Percentiles rank a stretch among this genome's conserved stretches.
These are phyloP conservation scores for Coemansia sp. DNA, from an alignment of 192 early-diverging fungal species.

Conservation along the genomic window DNA sequence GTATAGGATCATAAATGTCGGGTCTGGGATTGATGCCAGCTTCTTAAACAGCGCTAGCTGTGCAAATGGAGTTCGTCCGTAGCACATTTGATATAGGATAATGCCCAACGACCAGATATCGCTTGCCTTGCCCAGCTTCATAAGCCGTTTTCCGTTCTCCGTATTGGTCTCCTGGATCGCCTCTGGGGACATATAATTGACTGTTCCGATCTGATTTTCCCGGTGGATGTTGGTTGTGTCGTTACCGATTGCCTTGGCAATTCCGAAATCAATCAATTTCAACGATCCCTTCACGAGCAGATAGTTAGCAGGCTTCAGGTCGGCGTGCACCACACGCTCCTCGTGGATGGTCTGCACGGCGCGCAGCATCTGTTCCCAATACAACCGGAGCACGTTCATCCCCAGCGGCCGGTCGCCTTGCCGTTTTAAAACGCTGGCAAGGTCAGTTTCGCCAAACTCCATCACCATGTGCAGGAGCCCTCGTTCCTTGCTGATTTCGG, in stretches of 20 bases:
- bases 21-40: slow-evolving; percentile 70
- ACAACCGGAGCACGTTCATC: slow-evolving; percentile 73
- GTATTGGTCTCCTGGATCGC: slow-evolving; percentile 61
- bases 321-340: slow-evolving; percentile 85
- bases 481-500: slow-evolving; percentile 65
- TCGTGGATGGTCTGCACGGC: slow-evolving; percentile 87
- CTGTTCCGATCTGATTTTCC: slow-evolving; percentile 83
- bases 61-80: slow-evolving; percentile 80
- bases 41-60: slow-evolving; percentile 67
- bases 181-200: slow-evolving; percentile 97
- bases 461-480: slow-evolving; percentile 75
- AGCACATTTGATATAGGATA: slow-evolving; percentile 90
- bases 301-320: slow-evolving; percentile 97
- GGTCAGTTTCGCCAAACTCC: slow-evolving; percentile 89
- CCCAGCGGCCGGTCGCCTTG: slow-evolving; percentile 58
- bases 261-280: slow-evolving; percentile 98
- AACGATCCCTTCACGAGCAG: slow-evolving; percentile 78
- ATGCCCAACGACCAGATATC: slow-evolving; percentile 94
- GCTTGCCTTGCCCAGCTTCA: slow-evolving; percentile 72
- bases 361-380: slow-evolving; percentile 92
- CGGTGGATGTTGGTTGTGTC: slow-evolving; percentile 93
- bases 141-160: slow-evolving; percentile 31
- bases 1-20: slow-evolving; percentile 66
- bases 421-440: slow-evolving; percentile 63
- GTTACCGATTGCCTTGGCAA: slow-evolving; percentile 90